Evolutionary conservation across 2,329 filamentous ascomycete genomes (phyloP), one percentile per base, ranked within the genome.

Genomic region (Apiospora marii): DNA sequence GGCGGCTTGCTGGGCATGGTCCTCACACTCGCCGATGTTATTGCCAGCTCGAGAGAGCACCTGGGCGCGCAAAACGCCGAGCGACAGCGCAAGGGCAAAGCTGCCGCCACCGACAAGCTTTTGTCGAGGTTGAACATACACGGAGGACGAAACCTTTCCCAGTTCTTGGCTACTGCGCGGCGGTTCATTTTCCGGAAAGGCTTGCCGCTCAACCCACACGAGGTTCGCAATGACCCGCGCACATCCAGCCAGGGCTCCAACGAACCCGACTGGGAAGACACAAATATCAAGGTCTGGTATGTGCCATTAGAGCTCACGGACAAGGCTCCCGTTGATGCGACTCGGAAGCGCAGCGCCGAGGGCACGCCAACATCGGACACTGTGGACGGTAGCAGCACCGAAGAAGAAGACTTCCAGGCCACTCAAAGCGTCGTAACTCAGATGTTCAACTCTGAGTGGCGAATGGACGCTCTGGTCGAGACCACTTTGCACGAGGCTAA

Each of bases 1-100:
- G 96, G 96, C 72, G 96, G 96, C 4, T 83, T 98, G 74, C 85
- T 98, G 74, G 96, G 96, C 70, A 89, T 95, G 85, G 88, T 98
- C 72, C 87, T 99, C 75, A 97, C 94, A 5, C 82, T 98, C 73
- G 94, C 95, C 41, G 94, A 96, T 81, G 83, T 88, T 7, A 82
- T 89, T 30, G 84, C 88, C 7, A 81, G 84, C 22, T 86, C 86
- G 48, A 84, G 83, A 71, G 85, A 87, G 74, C 81, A 82, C 10
- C 72, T 80, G 6, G 78, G 79, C 27, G 78, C 82, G 13, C 79
- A 85, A 46, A 87, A 87, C 68, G 78, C 81, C 46, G 80, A 82
- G 72, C 82, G 84, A 70, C 53, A 82, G 41, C 72, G 74, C 46
- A 73, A 70, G 48, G 82, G 84, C 19, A 76, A 76, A 46, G 78